Evolutionary conservation across 2,329 filamentous ascomycete genomes (phyloP).

Genomic region (Colletotrichum chlorophyti): DNA sequence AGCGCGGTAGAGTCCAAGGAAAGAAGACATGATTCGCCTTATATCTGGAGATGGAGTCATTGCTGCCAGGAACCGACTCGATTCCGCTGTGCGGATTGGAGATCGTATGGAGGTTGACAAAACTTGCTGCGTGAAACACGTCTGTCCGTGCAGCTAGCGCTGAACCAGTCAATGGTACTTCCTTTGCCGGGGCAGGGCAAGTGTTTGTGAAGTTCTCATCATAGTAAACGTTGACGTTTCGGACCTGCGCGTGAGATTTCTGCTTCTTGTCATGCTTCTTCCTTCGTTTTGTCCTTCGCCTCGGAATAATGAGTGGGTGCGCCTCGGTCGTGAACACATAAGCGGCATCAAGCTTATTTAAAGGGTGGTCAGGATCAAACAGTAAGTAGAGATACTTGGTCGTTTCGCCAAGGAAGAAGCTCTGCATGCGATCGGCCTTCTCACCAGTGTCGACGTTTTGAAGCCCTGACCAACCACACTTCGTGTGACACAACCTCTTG

Average conservation of each 20-base stretch:
- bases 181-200: constrained; percentile 69
- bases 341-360: constrained; percentile 85
- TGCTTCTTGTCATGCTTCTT: constrained; percentile 32
- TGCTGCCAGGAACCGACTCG: constrained; percentile 47
- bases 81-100: constrained; percentile 65
- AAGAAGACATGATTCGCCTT: constrained; percentile 84
- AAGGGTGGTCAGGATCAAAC: constrained; percentile 83
- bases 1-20: constrained; percentile 87
- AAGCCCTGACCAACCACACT: constrained; percentile 92
- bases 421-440: constrained; percentile 95
- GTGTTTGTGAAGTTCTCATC: constrained; percentile 59
- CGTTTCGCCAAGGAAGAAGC: constrained; percentile 96
- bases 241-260: constrained; percentile 18
- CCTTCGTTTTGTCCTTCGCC: constrained; percentile 36
- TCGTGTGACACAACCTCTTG: constrained; percentile 84
- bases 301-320: constrained; percentile 87
- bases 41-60: constrained; percentile 38
- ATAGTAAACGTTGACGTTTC: constrained; percentile 43
- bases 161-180: constrained; percentile 75
- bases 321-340: constrained; percentile 97
- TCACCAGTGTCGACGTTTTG: constrained; percentile 84
- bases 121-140: constrained; percentile 85
- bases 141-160: constrained; percentile 80
- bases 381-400: constrained; percentile 94
- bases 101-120: constrained; percentile 82